Base-by-base conservation (phyloP, 139 green algal species). In the Micractinium conductrix region DNA sequence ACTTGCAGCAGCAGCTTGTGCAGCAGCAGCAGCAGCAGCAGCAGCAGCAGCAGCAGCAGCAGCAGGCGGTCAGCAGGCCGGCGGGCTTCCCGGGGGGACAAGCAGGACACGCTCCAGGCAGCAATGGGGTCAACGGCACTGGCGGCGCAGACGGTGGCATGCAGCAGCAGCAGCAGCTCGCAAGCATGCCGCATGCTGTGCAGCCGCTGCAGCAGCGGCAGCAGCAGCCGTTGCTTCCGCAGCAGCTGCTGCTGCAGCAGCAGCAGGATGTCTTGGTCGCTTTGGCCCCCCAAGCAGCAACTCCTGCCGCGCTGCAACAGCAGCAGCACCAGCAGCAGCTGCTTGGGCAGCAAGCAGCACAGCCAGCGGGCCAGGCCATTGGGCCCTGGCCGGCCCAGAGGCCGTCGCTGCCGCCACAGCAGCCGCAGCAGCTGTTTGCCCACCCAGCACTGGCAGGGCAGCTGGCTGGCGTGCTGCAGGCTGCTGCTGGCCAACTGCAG, bases 11-110 rank as follows among this genome's bases (percentile, higher is more conserved):
- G 8, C 62, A 40, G 62, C 62, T 16, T 19, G 26, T 8, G 37
- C 44, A 62, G 72, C 44, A 63, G 72, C 43, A 22, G 26, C 43
- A 42, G 71, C 42, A 58, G 43, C 44, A 28, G 8, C 44, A 60
- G 30, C 72, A 40, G 33, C 40, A 62, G 44, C 72, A 80, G 33
- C 71, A 38, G 42, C 74, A 80, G 45, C 44, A 65, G 72, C 43
- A 42, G 43, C 44, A 58, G 12, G n/a, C n/a, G n/a, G n/a, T n/a
- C n/a, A n/a, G n/a, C n/a, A n/a, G n/a, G n/a, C n/a, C n/a, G n/a
- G n/a, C n/a, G n/a, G n/a, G n/a, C 50, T 60, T 14, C 50, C 17
- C 14, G 14, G 17, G 17, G 14, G 17, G 14, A n/a, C n/a, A n/a
- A n/a, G n/a, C n/a, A n/a, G n/a, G 17, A 21, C 62, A 70, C 24